These are phyloP conservation scores for Trebouxia gelatinosa DNA, from an alignment of 163 green algal species.

Conservation along the genomic window DNA sequence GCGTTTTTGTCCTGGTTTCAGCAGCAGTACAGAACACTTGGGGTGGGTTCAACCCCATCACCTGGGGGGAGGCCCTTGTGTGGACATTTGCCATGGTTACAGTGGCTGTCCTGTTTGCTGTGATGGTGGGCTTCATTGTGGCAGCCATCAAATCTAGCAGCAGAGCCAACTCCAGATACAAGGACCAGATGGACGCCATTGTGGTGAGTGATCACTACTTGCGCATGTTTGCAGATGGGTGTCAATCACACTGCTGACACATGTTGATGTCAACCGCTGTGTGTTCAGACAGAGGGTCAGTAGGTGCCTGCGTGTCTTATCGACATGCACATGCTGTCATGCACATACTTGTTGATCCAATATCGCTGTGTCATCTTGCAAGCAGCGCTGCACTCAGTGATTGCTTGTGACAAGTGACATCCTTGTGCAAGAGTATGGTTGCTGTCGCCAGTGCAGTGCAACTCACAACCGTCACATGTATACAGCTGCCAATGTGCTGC, in stretches of 20 bases:
- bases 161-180: not conserved
- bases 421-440: not conserved
- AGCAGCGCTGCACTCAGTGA: not conserved
- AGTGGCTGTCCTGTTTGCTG: constrained; percentile 31
- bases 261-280: not conserved
- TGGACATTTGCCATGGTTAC: constrained; percentile 35
- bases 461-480: no score
- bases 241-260: not conserved
- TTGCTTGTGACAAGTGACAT: not conserved
- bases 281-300: no score
- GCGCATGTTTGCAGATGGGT: not conserved
- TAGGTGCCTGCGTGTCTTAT: not conserved
- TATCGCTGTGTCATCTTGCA: no score
- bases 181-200: constrained; percentile 13
- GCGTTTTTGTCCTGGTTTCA: constrained; percentile 23
- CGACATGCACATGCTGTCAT: not conserved
- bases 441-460: no score
- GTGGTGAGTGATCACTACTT: not conserved
- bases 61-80: constrained; percentile 36
- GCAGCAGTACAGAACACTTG: constrained; percentile 36
- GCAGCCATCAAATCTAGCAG: not conserved
- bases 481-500: no score
- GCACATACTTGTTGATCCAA: no score
- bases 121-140: constrained; percentile 31
- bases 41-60: constrained; percentile 32